A percentile compares a stretch with the other conserved stretches of the same genome.
phyloP scores from a whole-genome alignment of 164 flowering plant genomes.

The Stephania yunnanensis region DNA sequence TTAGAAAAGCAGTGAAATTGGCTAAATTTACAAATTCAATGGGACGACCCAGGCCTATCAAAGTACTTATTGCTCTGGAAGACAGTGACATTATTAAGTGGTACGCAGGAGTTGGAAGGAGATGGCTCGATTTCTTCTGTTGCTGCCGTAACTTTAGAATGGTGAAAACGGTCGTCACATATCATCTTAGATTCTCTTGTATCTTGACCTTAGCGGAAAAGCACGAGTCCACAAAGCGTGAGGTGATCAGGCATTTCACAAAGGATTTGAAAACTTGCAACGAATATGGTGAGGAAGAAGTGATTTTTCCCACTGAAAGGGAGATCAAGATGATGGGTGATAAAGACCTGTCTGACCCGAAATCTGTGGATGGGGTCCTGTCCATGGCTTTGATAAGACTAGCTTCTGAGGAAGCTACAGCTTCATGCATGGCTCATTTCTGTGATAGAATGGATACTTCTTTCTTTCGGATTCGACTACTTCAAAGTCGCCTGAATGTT shows the following conservation, averaged over 20 bases:
- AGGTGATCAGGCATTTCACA: conserved; percentile 71
- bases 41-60: conserved; percentile 93
- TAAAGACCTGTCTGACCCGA: conserved; percentile 65
- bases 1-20: conserved; percentile 64
- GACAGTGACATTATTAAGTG: conserved; percentile 88
- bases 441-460: conserved; percentile 52
- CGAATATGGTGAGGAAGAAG: conserved; percentile 46
- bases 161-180: conserved; percentile 73
- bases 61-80: conserved; percentile 61
- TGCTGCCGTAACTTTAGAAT: conserved; percentile 80
- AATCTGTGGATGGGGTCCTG: conserved; percentile 80
- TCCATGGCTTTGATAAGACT: conserved; percentile 59
- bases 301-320: conserved; percentile 71
- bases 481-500: conserved; percentile 49
- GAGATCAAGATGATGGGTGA: conserved; percentile 89
- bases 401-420: conserved; percentile 56
- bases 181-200: conserved; percentile 88
- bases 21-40: conserved; percentile 85
- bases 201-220: conserved; percentile 86
- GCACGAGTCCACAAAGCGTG: conserved; percentile 72
- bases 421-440: conserved; percentile 68
- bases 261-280: conserved; percentile 70
- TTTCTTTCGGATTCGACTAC: conserved; percentile 53
- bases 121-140: conserved; percentile 88
- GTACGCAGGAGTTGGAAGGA: conserved; percentile 86